Base-by-base conservation (phyloP, 2,329 filamentous ascomycete species). In the Cytospora paraplurivora region DNA sequence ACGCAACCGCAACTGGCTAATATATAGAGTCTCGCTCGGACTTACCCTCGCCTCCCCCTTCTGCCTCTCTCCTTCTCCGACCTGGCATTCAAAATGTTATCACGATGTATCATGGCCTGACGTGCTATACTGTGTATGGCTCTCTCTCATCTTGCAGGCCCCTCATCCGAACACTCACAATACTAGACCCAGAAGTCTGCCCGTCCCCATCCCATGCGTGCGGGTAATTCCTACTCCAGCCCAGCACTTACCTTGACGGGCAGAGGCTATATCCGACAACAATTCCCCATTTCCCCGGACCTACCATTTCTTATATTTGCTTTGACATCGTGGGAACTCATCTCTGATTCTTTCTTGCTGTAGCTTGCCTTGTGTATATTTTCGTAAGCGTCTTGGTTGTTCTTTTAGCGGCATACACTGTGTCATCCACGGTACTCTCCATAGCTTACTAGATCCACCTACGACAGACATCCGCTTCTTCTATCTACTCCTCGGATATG, bases 121-220 rank as follows among this genome's bases (percentile, higher is more conserved):
- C 13, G 21, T 47, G 44, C 44, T 19, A 11, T 17, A 4, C 12
- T n/a, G 8, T 12, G 12, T 21, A 19, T 8, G n/a, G n/a, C 6
- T 8, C 21, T 2, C 4, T 12, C 3, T 21, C 21, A 7, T 10
- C n/a, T 47, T 47, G 12, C 37, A 47, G 21, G 8, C 44, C 44
- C 44, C 44, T 47, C 44, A 47, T 47, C 44, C 44, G 44, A 19
- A 19, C n/a, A 47, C 8, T 47, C 44, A 21, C 44, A 4, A 19
- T 21, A 19, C 44, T 21, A 47, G 44, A 47, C 44, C 44, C 44
- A 47, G 44, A 47, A 47, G 44, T 47, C n/a, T 47, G n/a, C 44
- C n/a, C 44, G 21, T 47, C 44, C 44, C n/a, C 44, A 47, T 47
- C 44, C 41, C 19, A 21, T 47, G 44, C 44, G 21, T 47, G 44